phyloP scores from a whole-genome alignment of 352 stramenopile genomes.

The Phytopythium oedochilum region DNA sequence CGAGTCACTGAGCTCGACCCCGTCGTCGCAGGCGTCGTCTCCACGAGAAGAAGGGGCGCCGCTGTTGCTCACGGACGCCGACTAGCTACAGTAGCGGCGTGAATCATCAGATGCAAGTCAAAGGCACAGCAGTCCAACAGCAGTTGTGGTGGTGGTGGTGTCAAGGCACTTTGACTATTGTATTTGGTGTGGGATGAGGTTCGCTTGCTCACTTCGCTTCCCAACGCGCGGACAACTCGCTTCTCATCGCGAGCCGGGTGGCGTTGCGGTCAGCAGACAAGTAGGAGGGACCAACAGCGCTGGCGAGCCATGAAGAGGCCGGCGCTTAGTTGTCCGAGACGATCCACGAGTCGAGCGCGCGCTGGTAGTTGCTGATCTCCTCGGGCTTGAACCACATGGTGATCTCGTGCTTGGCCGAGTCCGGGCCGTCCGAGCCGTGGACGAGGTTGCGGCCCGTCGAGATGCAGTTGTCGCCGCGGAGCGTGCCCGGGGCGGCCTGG shows the following conservation, averaged over 20 bases:
- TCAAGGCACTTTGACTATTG: background rate
- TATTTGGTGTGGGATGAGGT: background rate
- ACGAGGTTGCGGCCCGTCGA: constrained; percentile 93
- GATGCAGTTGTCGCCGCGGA: constrained; percentile 96
- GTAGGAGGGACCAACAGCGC: background rate
- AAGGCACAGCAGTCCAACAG: no score
- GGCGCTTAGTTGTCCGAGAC: constrained; percentile 81
- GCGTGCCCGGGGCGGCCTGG: constrained; percentile 94
- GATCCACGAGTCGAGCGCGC: constrained; percentile 84
- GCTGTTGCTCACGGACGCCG: constrained; percentile 9
- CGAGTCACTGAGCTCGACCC: constrained; percentile 17
- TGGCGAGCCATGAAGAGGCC: background rate
- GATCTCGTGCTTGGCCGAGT: constrained; percentile 98
- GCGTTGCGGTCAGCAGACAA: background rate
- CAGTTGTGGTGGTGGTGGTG: no score
- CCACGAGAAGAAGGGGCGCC: constrained; percentile 17
- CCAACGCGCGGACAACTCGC: background rate
- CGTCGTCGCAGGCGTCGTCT: constrained; percentile 7
- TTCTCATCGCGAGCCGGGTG: background rate
- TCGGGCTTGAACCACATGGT: constrained; percentile 95
- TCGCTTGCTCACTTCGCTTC: background rate
- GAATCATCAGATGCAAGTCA: no score
- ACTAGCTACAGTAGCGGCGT: background rate
- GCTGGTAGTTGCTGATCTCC: constrained; percentile 90
- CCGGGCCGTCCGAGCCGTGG: constrained; percentile 97